A percentile compares a stretch with the other conserved stretches of the same genome.
Conservation (phyloP, 2,329 filamentous ascomycete species). For the Fusarium irregulare region DNA sequence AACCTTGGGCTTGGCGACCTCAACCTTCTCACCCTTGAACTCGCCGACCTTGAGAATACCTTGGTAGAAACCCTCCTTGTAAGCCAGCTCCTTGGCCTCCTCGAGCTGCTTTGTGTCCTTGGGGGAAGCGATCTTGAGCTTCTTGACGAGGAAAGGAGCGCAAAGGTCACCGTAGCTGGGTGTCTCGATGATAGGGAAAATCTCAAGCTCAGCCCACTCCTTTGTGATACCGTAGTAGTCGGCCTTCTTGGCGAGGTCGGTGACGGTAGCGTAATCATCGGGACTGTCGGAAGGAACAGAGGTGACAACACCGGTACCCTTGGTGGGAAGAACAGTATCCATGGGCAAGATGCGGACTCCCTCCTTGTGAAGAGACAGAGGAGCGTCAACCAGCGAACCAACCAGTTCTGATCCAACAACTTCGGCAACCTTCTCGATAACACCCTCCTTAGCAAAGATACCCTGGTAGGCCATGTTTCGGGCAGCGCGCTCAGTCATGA, state of each 20-base stretch:
- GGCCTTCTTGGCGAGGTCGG: slow-evolving; percentile 91
- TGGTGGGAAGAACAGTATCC: slow-evolving; percentile 90
- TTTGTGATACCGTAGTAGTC: slow-evolving; percentile 97
- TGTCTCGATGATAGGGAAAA: slow-evolving; percentile 88
- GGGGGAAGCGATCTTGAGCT: slow-evolving; percentile 95
- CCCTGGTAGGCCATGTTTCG: slow-evolving; percentile 98
- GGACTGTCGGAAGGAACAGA: slow-evolving; percentile 94
- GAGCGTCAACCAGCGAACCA: slow-evolving; percentile 89
- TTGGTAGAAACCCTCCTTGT: slow-evolving; percentile 98
- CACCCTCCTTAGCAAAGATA: slow-evolving; percentile 81
- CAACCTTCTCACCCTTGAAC: slow-evolving; percentile 87
- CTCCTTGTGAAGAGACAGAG: slow-evolving; percentile 84
- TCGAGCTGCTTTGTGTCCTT: slow-evolving; percentile 91
- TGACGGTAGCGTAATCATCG: slow-evolving; percentile 91
- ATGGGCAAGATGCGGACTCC: slow-evolving; percentile 93
- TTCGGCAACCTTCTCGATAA: slow-evolving; percentile 79
- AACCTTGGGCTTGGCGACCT: slow-evolving; percentile 87
- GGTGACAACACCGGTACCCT: slow-evolving; percentile 96
- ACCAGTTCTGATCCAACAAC: slow-evolving; percentile 83
- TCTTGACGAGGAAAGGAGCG: slow-evolving; percentile 85
- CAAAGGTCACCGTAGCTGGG: slow-evolving; percentile 87
- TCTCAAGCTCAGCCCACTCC: slow-evolving; percentile 93
- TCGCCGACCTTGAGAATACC: slow-evolving; percentile 89
- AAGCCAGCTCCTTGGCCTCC: slow-evolving; percentile 94
- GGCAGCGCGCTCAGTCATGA: slow-evolving; percentile 86